Evolutionary conservation across 2,329 filamentous ascomycete species (phyloP).

Genomic region (Geosmithia flava): DNA sequence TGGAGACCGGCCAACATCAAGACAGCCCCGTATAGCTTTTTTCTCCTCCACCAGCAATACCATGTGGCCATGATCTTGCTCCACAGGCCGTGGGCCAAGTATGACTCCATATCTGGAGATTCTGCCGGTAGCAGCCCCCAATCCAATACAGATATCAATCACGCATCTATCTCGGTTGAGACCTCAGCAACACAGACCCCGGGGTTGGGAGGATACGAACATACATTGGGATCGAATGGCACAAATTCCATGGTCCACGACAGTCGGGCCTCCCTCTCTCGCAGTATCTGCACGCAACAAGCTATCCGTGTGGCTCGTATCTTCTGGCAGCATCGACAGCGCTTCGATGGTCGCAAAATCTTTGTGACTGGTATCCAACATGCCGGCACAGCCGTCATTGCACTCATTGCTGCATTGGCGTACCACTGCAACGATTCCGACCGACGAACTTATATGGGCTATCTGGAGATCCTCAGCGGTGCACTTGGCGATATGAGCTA

Average conservation of each 20-base stretch:
- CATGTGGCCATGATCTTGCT: constrained; percentile 39
- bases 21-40: constrained; percentile 36
- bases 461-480: constrained; percentile 38
- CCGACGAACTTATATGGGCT: constrained; percentile 25
- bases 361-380: constrained; percentile 39
- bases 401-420: constrained; percentile 35
- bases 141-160: constrained; percentile 14
- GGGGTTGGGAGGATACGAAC: constrained; percentile 5
- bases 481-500: constrained; percentile 39
- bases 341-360: constrained; percentile 37
- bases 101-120: constrained; percentile 24
- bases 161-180: constrained; percentile 5
- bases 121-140: constrained; percentile 16
- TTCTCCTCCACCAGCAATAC: constrained; percentile 42
- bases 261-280: constrained; percentile 29
- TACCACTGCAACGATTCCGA: constrained; percentile 21
- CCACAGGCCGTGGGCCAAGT: constrained; percentile 39
- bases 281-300: constrained; percentile 41
- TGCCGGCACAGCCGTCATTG: constrained; percentile 39
- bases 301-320: constrained; percentile 39
- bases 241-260: constrained; percentile 22
- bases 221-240: constrained; percentile 15
- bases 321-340: constrained; percentile 41
- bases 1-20: constrained; percentile 39
- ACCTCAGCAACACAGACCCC: constrained; percentile 6